Evolutionary conservation across 1,139 yeast species (phyloP).

Genomic region (Kurtzmaniella quercitrusa): DNA sequence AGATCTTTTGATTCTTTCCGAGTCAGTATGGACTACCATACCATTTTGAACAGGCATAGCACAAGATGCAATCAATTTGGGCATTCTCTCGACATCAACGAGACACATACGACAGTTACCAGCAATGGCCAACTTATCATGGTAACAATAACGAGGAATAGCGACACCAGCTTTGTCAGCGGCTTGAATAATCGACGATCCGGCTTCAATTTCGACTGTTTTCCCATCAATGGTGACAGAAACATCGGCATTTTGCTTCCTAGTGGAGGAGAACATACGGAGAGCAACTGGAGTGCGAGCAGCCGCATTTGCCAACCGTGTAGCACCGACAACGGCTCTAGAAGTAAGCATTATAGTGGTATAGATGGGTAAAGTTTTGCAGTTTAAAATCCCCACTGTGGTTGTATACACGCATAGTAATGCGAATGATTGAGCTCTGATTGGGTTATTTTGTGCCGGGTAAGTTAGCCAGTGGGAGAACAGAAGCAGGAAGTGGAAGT

Average conservation of each 20-base stretch:
- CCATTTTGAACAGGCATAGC: conserved; percentile 89
- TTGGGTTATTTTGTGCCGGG: conserved; percentile 22
- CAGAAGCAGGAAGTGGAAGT: not conserved
- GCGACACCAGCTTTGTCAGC: conserved; percentile 88
- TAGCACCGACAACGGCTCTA: conserved; percentile 6
- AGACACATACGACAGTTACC: conserved; percentile 95
- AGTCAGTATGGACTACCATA: conserved; percentile 80
- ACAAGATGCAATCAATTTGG: conserved; percentile 87
- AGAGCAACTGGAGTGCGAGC: conserved; percentile 11
- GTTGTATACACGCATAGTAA: conserved; percentile 4
- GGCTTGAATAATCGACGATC: conserved; percentile 86
- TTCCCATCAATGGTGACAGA: conserved; percentile 76
- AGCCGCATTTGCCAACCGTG: not conserved
- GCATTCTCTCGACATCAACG: conserved; percentile 87
- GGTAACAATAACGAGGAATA: conserved; percentile 88
- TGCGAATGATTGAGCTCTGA: conserved; percentile 27
- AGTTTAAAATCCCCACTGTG: not conserved
- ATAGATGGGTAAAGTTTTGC: not conserved
- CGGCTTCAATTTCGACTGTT: conserved; percentile 76
- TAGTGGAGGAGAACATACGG: conserved; percentile 19
- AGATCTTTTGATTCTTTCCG: conserved; percentile 77
- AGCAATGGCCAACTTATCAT: conserved; percentile 87
- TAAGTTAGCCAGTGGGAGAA: conserved; percentile 5
- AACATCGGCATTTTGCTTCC: conserved; percentile 47
- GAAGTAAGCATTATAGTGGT: conserved; percentile 6